phyloP scores from a whole-genome alignment of 106 monocot genomes.

The Triglochin maritima region DNA sequence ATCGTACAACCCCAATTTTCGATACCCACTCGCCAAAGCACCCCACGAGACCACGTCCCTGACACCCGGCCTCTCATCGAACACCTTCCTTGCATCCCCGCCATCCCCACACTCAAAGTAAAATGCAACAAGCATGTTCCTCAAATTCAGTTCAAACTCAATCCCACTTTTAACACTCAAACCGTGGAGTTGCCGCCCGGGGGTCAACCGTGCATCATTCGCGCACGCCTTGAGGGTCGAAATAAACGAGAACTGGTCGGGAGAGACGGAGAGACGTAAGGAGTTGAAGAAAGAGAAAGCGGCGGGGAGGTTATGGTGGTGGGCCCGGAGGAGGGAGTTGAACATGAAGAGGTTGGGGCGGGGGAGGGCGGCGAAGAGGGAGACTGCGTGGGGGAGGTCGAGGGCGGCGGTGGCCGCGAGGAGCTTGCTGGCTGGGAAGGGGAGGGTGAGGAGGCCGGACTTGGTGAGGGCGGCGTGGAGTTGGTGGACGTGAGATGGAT shows the following conservation, averaged over 20 bases:
- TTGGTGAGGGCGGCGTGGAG: slow-evolving; percentile 33
- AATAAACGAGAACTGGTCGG: slow-evolving; percentile 55
- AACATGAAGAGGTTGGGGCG: slow-evolving; percentile 29
- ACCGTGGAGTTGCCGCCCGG: slow-evolving; percentile 26
- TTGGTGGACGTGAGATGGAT: slow-evolving; percentile 13
- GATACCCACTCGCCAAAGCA: slow-evolving; percentile 35
- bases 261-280: slow-evolving; percentile 4
- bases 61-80: slow-evolving; percentile 30
- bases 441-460: slow-evolving; percentile 13
- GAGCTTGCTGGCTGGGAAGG: slow-evolving; percentile 35
- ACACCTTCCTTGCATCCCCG: slow-evolving; percentile 17
- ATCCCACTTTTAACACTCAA: slow-evolving; percentile 11
- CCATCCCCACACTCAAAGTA: slow-evolving; percentile 17
- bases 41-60: slow-evolving; percentile 30
- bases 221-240: slow-evolving; percentile 33
- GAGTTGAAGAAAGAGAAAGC: slow-evolving; percentile 24
- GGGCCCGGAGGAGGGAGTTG: slow-evolving; percentile 27
- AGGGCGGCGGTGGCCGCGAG: slow-evolving; percentile 26
- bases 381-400: slow-evolving; percentile 18
- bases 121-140: slow-evolving; percentile 34
- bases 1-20: not conserved
- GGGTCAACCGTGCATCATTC: not conserved
- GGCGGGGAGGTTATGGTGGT: slow-evolving; percentile 9
- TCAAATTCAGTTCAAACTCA: slow-evolving; percentile 14
- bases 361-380: slow-evolving; percentile 20